Conservation (phyloP, 2,329 filamentous ascomycete species). For the Beauveria varroae region DNA sequence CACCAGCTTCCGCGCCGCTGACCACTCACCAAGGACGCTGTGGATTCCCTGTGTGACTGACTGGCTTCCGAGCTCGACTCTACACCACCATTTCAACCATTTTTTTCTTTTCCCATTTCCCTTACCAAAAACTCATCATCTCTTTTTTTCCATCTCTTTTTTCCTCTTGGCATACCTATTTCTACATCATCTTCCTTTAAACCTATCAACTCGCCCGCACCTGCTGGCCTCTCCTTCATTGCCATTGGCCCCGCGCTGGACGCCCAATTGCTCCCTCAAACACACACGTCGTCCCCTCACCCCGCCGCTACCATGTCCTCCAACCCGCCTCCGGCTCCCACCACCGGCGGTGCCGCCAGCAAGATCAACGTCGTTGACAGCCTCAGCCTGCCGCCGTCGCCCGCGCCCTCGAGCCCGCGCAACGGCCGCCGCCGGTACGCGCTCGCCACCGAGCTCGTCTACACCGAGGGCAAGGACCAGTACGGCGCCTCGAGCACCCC, state of each 20-base stretch:
- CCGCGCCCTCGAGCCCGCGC: constrained; percentile 83
- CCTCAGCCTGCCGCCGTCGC: constrained; percentile 81
- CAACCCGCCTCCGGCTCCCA: constrained; percentile 14
- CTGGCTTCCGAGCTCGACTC: not conserved
- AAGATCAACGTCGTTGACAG: constrained; percentile 70
- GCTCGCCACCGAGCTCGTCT: constrained; percentile 91
- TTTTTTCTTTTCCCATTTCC: not conserved
- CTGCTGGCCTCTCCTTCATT: not conserved
- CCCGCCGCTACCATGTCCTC: constrained; percentile 13
- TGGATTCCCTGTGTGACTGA: constrained; percentile 2
- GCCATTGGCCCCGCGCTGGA: constrained; percentile 3
- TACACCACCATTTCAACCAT: not conserved
- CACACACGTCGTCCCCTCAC: not conserved
- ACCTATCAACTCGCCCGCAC: not conserved
- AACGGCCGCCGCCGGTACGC: constrained; percentile 79
- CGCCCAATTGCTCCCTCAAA: not conserved
- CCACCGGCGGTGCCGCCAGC: constrained; percentile 41
- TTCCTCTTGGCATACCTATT: not conserved
- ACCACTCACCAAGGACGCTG: not conserved
- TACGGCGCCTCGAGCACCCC: constrained; percentile 94
- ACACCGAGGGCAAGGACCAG: constrained; percentile 92
- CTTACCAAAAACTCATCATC: not conserved
- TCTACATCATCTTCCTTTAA: not conserved
- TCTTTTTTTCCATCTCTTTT: not conserved
- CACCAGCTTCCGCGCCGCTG: not conserved